These are phyloP conservation scores for Mycena latifolia DNA, from an alignment of 768 basidiomycete species.

Conservation along the genomic window DNA sequence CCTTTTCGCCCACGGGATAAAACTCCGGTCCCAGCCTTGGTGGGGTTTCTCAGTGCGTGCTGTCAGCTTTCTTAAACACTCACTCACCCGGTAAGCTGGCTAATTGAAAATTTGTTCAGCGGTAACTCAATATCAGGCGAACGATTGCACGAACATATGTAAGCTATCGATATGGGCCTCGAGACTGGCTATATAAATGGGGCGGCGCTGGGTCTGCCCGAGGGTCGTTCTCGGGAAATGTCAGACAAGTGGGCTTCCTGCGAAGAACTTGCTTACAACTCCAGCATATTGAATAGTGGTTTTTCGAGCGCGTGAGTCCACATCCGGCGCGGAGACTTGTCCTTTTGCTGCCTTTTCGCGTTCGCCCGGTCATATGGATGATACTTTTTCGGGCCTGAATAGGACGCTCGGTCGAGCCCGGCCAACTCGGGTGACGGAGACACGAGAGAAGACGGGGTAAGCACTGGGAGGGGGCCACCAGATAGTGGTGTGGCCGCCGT, in stretches of 20 bases:
- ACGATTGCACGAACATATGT: conserved; percentile 56
- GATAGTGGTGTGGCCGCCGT: too few relatives aligned
- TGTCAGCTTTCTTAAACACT: too few relatives aligned
- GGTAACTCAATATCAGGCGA: background rate
- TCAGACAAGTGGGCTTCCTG: conserved; percentile 8
- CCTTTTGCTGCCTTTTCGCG: conserved; percentile 51
- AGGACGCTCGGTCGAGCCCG: background rate
- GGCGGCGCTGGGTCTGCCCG: conserved; percentile 75
- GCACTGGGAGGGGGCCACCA: too few relatives aligned
- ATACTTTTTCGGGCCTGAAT: conserved; percentile 7
- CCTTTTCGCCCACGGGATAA: conserved; percentile 67
- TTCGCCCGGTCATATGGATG: conserved; percentile 54
- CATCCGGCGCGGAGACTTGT: conserved; percentile 72
- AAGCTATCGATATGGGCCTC: conserved; percentile 79
- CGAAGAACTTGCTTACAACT: conserved; percentile 60
- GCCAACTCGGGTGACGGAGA: conserved; percentile 1
- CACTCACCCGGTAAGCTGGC: conserved; percentile 20
- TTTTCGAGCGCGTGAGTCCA: conserved; percentile 87
- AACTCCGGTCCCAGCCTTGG: conserved; percentile 53
- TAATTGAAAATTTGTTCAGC: background rate
- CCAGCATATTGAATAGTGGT: conserved; percentile 72
- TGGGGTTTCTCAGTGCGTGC: background rate
- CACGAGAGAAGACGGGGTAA: background rate
- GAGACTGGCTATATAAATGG: conserved; percentile 78
- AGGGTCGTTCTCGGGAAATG: conserved; percentile 59